These are phyloP conservation scores for Syzygium oleosum DNA, from an alignment of 345 rosid genomes.

Conservation along the genomic window DNA sequence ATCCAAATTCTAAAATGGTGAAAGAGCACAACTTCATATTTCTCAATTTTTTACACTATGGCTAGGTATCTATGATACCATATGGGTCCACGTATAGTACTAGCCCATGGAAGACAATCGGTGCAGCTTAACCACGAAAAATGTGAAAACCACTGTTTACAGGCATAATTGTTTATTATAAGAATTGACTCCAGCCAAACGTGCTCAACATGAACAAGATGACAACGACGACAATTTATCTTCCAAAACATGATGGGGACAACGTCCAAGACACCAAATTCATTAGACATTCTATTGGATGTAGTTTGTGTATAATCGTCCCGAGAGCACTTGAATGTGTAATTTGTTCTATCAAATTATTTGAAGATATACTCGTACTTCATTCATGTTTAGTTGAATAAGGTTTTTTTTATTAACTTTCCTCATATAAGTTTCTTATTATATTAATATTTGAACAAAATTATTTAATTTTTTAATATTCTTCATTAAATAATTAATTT, in stretches of 20 bases:
- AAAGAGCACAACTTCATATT: not conserved
- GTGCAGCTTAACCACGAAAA: not conserved
- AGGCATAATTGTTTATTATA: not conserved
- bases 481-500: too few species aligned
- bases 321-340: not conserved
- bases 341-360: not conserved
- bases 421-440: not conserved
- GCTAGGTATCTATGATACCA: not conserved
- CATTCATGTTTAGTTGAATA: not conserved
- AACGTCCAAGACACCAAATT: not conserved
- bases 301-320: not conserved
- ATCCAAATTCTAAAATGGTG: not conserved
- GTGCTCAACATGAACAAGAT: not conserved
- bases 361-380: not conserved
- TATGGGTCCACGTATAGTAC: not conserved
- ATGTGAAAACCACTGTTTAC: not conserved
- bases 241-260: not conserved
- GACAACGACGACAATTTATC: not conserved
- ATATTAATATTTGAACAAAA: not conserved
- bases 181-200: not conserved
- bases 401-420: not conserved
- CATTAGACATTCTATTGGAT: not conserved
- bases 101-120: not conserved
- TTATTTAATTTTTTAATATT: not conserved
- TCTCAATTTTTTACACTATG: not conserved